A percentile compares a stretch with the other conserved stretches of the same genome.
These are phyloP conservation scores for Phalaenopsis equestris DNA, from an alignment of 106 monocot genomes.

Conservation along the genomic window DNA sequence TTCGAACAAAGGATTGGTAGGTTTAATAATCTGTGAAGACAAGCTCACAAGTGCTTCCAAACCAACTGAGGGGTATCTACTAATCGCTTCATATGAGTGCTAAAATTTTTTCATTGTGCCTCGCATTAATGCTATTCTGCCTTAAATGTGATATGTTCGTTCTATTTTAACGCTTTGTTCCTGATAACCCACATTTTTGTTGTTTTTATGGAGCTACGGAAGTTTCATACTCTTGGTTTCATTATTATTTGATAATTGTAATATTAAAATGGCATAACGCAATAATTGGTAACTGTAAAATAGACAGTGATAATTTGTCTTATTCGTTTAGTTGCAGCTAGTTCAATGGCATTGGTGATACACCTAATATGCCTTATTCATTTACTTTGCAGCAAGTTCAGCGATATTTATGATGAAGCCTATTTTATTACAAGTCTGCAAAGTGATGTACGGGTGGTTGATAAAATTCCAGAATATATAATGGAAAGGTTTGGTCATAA, in stretches of 20 bases:
- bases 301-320: background rate
- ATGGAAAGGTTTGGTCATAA: constrained; percentile 97
- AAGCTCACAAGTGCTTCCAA: too few species aligned
- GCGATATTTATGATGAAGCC: constrained; percentile 90
- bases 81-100: too few species aligned
- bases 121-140: background rate
- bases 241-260: background rate
- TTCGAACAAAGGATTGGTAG: too few species aligned
- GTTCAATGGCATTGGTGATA: background rate
- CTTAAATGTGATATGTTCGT: background rate
- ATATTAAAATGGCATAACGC: background rate
- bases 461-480: constrained; percentile 77
- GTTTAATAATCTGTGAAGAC: too few species aligned
- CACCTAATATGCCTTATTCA: background rate
- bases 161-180: constrained; percentile 1
- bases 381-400: constrained; percentile 75
- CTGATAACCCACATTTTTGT: background rate
- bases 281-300: background rate
- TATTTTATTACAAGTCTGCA: constrained; percentile 66
- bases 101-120: too few species aligned
- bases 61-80: too few species aligned
- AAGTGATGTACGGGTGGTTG: constrained; percentile 83
- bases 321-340: background rate
- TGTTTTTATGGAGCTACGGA: background rate
- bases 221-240: background rate